Conservation (phyloP, 129 eudicot species). For the Flaveria brownii region DNA sequence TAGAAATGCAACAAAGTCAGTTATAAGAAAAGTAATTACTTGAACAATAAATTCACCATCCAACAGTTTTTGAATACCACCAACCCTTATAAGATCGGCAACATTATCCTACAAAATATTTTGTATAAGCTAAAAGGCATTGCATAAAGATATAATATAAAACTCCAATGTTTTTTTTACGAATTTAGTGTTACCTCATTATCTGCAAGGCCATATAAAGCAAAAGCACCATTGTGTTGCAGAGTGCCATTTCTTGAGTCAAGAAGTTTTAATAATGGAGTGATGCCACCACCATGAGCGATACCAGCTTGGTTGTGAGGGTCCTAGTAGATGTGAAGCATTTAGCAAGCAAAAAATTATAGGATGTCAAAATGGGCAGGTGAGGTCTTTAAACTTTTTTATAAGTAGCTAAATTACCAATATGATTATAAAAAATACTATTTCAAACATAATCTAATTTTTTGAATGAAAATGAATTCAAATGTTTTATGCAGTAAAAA, state of each 20-base stretch:
- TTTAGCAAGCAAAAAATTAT: constrained; percentile 21
- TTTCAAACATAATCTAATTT: neutral
- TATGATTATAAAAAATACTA: neutral
- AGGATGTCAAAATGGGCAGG: neutral
- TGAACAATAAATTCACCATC: constrained; percentile 85
- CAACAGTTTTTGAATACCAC: constrained; percentile 85
- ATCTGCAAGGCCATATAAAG: constrained; percentile 94
- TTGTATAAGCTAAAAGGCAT: constrained; percentile 4
- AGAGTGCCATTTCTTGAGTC: constrained; percentile 83
- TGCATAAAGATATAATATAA: neutral
- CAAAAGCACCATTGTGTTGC: constrained; percentile 98
- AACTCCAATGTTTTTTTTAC: neutral
- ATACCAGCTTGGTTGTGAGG: constrained; percentile 96
- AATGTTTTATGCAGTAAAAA: neutral
- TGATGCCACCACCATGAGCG: constrained; percentile 78
- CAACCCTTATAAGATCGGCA: constrained; percentile 71
- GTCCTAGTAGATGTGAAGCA: constrained; percentile 51
- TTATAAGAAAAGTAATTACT: constrained; percentile 37
- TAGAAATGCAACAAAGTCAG: neutral
- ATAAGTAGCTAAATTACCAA: neutral
- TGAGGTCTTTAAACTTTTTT: neutral
- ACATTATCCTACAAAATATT: constrained; percentile 68
- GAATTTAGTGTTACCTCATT: constrained; percentile 66
- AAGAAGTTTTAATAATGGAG: constrained; percentile 78
- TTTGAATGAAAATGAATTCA: neutral